phyloP scores from a whole-genome alignment of 83 land plant species.

The Picea abies region DNA sequence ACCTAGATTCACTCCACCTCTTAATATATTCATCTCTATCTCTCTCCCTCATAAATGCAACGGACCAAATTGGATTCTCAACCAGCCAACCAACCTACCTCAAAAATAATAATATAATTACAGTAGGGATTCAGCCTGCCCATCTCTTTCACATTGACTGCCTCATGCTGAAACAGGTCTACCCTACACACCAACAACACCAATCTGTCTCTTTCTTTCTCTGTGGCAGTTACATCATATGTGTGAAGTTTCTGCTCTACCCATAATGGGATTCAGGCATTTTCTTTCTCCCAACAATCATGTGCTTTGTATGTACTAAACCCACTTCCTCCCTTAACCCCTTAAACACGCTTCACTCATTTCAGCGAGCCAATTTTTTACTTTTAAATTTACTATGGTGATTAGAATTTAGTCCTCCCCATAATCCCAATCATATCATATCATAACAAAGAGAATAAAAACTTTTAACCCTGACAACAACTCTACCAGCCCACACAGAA shows the following conservation, averaged over 20 bases:
- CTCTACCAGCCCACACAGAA: no score
- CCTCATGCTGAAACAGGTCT: conserved; percentile 8
- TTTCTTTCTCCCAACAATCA: conserved; percentile 14
- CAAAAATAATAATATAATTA: no score
- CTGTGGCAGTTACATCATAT: conserved; percentile 10
- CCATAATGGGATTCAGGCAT: conserved; percentile 12
- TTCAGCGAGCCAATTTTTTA: background rate
- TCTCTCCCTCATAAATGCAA: conserved; percentile 4
- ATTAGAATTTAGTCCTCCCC: no score
- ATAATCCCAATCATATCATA: background rate
- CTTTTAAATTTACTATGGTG: no score
- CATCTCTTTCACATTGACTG: conserved; percentile 8
- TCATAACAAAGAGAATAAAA: background rate
- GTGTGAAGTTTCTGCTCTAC: conserved; percentile 1
- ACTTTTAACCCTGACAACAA: background rate
- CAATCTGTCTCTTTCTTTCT: conserved; percentile 6
- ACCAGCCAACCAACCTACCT: background rate
- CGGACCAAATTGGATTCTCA: conserved; percentile 10
- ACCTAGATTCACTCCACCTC: conserved; percentile 17
- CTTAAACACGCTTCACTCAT: conserved; percentile 3
- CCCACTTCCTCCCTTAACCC: background rate
- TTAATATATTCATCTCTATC: background rate
- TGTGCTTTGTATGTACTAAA: conserved; percentile 12
- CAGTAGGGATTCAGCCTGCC: background rate
- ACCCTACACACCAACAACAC: conserved; percentile 9